Evolutionary conservation across 495 filamentous ascomycete genomes (phyloP).

Genomic region (Penicillium chermesinum): DNA sequence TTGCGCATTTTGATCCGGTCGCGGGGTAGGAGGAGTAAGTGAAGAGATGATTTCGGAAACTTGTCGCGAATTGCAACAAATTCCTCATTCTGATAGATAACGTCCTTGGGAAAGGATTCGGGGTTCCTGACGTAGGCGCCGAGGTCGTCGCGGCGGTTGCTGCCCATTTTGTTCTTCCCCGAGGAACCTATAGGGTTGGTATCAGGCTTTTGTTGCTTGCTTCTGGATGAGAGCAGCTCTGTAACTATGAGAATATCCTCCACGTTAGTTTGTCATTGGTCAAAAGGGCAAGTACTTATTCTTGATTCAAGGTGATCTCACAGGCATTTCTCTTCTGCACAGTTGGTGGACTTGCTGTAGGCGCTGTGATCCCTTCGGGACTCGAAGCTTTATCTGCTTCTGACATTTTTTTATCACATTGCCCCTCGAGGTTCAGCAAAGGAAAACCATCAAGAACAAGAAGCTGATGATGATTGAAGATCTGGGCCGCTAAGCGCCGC

Average conservation of each 20-base stretch:
- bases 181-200: constrained; percentile 15
- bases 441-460: too few species aligned
- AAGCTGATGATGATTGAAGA: too few species aligned
- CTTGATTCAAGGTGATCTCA: constrained; percentile 13
- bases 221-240: constrained; percentile 62
- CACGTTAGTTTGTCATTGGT: background rate
- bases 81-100: constrained; percentile 59
- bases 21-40: constrained; percentile 82
- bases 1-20: constrained; percentile 52
- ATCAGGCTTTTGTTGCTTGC: constrained; percentile 38
- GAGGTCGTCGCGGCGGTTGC: constrained; percentile 54
- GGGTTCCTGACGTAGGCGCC: constrained; percentile 68
- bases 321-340: constrained; percentile 42
- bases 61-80: constrained; percentile 80
- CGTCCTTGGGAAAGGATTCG: constrained; percentile 50
- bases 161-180: background rate
- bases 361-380: too few species aligned
- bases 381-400: too few species aligned
- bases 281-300: background rate
- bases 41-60: constrained; percentile 80
- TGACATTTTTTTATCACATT: background rate
- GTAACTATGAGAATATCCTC: constrained; percentile 46
- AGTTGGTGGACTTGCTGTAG: constrained; percentile 10
- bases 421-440: too few species aligned
- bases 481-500: too few species aligned